These are phyloP conservation scores for Colletotrichum gigasporum DNA, from an alignment of 2,329 filamentous ascomycete genomes.

Conservation along the genomic window DNA sequence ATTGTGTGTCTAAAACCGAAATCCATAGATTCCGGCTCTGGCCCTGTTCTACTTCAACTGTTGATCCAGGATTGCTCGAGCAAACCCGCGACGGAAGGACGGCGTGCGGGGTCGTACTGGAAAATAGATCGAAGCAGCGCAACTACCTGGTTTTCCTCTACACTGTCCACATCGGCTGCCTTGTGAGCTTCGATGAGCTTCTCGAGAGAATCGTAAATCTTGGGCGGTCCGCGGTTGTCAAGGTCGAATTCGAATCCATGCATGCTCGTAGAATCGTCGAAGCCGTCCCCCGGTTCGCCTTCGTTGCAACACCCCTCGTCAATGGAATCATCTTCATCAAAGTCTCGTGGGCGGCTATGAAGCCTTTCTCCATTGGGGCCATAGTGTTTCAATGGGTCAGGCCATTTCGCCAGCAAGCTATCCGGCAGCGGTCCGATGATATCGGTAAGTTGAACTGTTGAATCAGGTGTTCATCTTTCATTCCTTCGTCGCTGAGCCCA, in stretches of 20 bases:
- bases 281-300: background rate
- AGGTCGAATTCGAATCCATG: background rate
- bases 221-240: background rate
- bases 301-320: background rate
- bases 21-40: too few species aligned
- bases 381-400: slow-evolving; percentile 23
- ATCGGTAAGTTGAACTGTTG: slow-evolving; percentile 31
- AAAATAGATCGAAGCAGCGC: slow-evolving; percentile 8
- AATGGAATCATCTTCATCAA: background rate
- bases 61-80: background rate
- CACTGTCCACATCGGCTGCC: background rate
- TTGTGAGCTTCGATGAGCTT: background rate
- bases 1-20: too few species aligned
- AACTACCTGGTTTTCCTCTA: slow-evolving; percentile 4
- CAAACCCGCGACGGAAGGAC: background rate
- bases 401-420: slow-evolving; percentile 27
- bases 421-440: slow-evolving; percentile 32
- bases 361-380: slow-evolving; percentile 3
- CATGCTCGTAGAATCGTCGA: slow-evolving; percentile 9
- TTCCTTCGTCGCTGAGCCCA: slow-evolving; percentile 1
- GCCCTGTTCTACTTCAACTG: too few species aligned
- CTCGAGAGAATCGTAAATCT: slow-evolving; percentile 9
- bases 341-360: background rate
- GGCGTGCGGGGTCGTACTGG: background rate
- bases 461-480: slow-evolving; percentile 30